Evolutionary conservation across 2,329 filamentous ascomycete species (phyloP), one percentile per base, ranked within the genome.

Genomic region (Cryphonectria japonica): DNA sequence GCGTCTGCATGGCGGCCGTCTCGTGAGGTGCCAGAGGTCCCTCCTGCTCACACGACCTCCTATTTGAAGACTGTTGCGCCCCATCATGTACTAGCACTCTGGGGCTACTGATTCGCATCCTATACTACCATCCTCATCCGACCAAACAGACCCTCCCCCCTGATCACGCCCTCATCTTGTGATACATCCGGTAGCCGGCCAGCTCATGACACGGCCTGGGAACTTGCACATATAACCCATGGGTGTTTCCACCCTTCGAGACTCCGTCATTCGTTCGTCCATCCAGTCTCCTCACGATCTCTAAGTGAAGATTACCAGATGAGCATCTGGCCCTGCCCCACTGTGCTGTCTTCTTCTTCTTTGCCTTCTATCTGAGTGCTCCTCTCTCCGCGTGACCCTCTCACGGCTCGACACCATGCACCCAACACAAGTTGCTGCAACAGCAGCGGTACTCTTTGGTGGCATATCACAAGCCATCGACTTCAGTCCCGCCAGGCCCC

Each of bases 401-500:
- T 29, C 16, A 14, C n/a, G 1, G 32, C 34, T 66, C 37, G 11
- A 29, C 57, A 64, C 37, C 50, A 73, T 73, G 72, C 72, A 71
- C 62, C 22, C 29, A 29, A 50, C 29, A 34, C 70, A 70, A 50
- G 37, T 74, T 54, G 74, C 70, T 34, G 72, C 68, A 39, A 75
- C 77, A 46, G 76, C 75, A 69, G 73, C 75, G 61, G 78, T 77
- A 59, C 70, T 81, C 54, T 74, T 78, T 57, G 75, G 76, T 19
- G 72, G 75, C 50, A 64, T 78, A 67, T 76, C 74, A 43, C 73
- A 76, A 32, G 77, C 76, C 78, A 62, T 91, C 89, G 13, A 88
- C 84, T 93, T 92, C 77, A 84, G 81, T 50, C 91, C 91, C 46
- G 86, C 88, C 50, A 85, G 89, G 8, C 91, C 91, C 59, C 91